Conservation (phyloP, 768 basidiomycete species). For the Mycena olivaceomarginata region DNA sequence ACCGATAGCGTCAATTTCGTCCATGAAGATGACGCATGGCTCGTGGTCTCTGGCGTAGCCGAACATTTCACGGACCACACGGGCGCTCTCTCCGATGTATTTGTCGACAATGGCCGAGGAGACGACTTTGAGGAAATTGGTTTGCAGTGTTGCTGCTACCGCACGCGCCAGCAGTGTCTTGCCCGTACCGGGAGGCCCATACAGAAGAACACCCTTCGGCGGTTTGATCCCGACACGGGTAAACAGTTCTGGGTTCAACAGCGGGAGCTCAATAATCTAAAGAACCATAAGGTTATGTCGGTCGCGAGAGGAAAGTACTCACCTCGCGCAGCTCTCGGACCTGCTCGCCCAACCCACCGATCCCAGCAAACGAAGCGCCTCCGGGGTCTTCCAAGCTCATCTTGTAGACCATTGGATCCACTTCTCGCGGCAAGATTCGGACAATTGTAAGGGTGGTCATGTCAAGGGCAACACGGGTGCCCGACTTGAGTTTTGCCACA, state of each 20-base stretch:
- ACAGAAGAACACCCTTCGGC: slow-evolving; percentile 96
- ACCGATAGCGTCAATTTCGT: slow-evolving; percentile 98
- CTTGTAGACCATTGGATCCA: slow-evolving; percentile 99
- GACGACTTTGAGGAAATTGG: slow-evolving; percentile 99
- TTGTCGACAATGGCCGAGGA: slow-evolving; percentile 98
- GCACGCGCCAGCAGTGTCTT: slow-evolving; percentile 97
- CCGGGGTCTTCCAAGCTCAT: slow-evolving; percentile 99
- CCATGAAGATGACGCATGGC: slow-evolving; percentile 99
- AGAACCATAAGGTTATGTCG: slow-evolving; percentile 7
- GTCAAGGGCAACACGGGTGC: slow-evolving; percentile 97
- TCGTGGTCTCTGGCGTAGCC: slow-evolving; percentile 98
- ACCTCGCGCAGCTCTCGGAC: slow-evolving; percentile 97
- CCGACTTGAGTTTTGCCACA: slow-evolving; percentile 93
- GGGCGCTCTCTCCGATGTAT: slow-evolving; percentile 98
- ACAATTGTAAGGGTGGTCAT: slow-evolving; percentile 99
- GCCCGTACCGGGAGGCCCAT: slow-evolving; percentile 99
- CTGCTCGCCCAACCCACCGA: slow-evolving; percentile 97
- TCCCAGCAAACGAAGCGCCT: slow-evolving; percentile 96
- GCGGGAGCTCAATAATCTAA: slow-evolving; percentile 96
- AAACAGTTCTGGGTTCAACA: slow-evolving; percentile 98
- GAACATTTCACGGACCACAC: slow-evolving; percentile 99
- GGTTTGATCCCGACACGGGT: slow-evolving; percentile 96
- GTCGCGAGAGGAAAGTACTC: slow-evolving; percentile 47
- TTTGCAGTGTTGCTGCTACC: slow-evolving; percentile 93
- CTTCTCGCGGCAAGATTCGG: slow-evolving; percentile 97